Percentiles rank a stretch among this genome's conserved stretches.
Conservation (phyloP, 2,329 filamentous ascomycete genomes). For the Chalara sp. region DNA sequence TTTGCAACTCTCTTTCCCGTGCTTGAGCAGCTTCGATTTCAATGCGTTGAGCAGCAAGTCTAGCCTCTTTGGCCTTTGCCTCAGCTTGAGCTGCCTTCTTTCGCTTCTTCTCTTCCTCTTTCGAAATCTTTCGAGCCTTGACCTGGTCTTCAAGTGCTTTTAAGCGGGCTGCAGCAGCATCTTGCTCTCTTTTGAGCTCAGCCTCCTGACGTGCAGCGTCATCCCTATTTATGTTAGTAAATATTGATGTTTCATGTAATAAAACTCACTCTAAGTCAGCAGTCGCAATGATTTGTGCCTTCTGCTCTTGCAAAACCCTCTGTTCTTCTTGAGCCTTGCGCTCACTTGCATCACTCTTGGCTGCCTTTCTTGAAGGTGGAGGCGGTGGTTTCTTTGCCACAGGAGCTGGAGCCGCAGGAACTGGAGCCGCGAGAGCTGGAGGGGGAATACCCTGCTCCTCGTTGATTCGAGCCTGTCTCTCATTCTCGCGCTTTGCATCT, state of each 20-base stretch:
- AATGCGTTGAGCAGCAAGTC: slow-evolving; percentile 75
- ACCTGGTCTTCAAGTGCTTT: slow-evolving; percentile 92
- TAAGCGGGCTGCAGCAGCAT: slow-evolving; percentile 75
- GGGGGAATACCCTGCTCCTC: slow-evolving; percentile 27
- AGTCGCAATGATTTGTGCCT: slow-evolving; percentile 67
- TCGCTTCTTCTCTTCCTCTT: slow-evolving; percentile 89
- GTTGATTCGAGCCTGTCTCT: slow-evolving; percentile 54
- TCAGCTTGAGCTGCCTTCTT: slow-evolving; percentile 85
- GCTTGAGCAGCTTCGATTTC: slow-evolving; percentile 90
- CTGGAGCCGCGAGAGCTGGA: slow-evolving; percentile 15
- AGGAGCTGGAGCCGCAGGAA: slow-evolving; percentile 2
- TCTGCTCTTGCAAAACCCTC: slow-evolving; percentile 63
- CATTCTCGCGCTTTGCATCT: slow-evolving; percentile 79
- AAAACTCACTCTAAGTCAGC: slow-evolving; percentile 74
- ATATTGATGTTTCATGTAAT: not conserved
- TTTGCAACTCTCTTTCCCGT: slow-evolving; percentile 81
- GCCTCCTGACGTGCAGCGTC: slow-evolving; percentile 70
- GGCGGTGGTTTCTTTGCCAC: slow-evolving; percentile 67
- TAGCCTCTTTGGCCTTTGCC: slow-evolving; percentile 80
- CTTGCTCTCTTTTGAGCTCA: slow-evolving; percentile 71
- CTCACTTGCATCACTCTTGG: slow-evolving; percentile 50
- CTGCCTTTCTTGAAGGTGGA: slow-evolving; percentile 70
- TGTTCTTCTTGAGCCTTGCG: slow-evolving; percentile 56
- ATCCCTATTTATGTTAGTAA: slow-evolving; percentile 45
- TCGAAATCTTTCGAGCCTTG: slow-evolving; percentile 86